A percentile compares a stretch with the other conserved stretches of the same genome.
phyloP scores from a whole-genome alignment of 1,139 yeast species.

The Debaryomyces coudertii region DNA sequence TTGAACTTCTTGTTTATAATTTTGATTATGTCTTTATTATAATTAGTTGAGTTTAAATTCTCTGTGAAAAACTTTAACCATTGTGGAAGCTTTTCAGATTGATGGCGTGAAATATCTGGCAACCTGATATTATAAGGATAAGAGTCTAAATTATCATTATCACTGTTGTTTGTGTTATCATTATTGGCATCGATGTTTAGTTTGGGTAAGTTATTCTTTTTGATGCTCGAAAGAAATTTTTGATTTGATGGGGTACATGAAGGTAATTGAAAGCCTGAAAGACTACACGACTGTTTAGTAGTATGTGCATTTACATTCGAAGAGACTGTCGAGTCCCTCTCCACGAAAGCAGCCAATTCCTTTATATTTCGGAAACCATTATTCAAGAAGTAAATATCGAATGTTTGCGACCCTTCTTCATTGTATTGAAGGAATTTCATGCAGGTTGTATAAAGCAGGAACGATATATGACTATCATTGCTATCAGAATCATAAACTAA shows the following conservation, averaged over 20 bases:
- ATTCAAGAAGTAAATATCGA: constrained; percentile 36
- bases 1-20: constrained; percentile 43
- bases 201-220: constrained; percentile 27
- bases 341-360: neutral
- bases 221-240: constrained; percentile 36
- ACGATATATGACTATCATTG: constrained; percentile 30
- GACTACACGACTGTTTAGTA: constrained; percentile 9
- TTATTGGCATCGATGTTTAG: constrained; percentile 17
- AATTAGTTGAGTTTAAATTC: constrained; percentile 21
- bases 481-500: constrained; percentile 56
- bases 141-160: constrained; percentile 30
- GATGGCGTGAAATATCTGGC: constrained; percentile 32
- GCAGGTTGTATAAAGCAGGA: constrained; percentile 45
- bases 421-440: constrained; percentile 37
- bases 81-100: constrained; percentile 37
- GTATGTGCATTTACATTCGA: neutral
- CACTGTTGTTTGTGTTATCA: constrained; percentile 12
- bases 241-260: constrained; percentile 36
- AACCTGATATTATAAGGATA: constrained; percentile 41
- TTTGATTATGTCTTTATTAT: constrained; percentile 30
- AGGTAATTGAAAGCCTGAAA: constrained; percentile 42
- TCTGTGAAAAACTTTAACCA: constrained; percentile 44
- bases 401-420: constrained; percentile 16
- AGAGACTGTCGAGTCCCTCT: neutral
- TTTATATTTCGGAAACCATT: constrained; percentile 37